These are phyloP conservation scores for Cucurbitaria berberidis DNA, from an alignment of 2,329 filamentous ascomycete genomes.

Conservation along the genomic window DNA sequence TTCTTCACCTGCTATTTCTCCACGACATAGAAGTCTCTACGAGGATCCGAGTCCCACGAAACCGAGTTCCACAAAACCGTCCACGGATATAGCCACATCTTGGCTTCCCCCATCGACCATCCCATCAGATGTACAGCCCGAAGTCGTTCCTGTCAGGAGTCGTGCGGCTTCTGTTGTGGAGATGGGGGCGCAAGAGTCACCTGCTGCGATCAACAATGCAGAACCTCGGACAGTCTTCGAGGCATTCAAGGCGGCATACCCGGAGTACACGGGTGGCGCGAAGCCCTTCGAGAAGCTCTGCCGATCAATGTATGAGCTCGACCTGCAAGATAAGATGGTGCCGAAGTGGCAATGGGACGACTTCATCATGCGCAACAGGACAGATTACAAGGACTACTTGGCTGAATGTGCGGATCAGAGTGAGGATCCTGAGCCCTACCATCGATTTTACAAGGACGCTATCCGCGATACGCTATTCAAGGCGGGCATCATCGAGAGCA, in stretches of 20 bases:
- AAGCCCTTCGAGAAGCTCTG: constrained; percentile 45
- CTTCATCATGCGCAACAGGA: constrained; percentile 44
- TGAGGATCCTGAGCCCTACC: constrained; percentile 33
- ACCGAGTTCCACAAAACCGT: constrained; percentile 2
- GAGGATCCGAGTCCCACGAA: constrained; percentile 15
- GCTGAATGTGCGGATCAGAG: constrained; percentile 30
- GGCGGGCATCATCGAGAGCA: constrained; percentile 29
- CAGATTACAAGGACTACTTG: constrained; percentile 39
- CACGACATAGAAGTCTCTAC: constrained; percentile 27
- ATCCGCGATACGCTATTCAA: constrained; percentile 36
- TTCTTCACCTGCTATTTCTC: constrained; percentile 15
- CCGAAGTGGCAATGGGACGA: constrained; percentile 50
- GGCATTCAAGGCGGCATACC: constrained; percentile 42
- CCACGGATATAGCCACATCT: not conserved
- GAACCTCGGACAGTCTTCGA: constrained; percentile 22
- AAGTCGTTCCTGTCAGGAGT: not conserved
- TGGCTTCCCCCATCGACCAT: not conserved
- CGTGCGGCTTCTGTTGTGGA: too few relatives aligned
- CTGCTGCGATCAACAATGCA: not conserved
- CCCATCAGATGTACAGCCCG: not conserved
- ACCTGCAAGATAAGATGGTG: constrained; percentile 40
- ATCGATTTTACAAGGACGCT: constrained; percentile 44
- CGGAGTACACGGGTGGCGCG: constrained; percentile 41
- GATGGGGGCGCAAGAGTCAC: not conserved
- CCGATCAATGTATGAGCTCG: constrained; percentile 34